phyloP scores from a whole-genome alignment of 176 grass and related monocot species.

The Aechmea fasciata region DNA sequence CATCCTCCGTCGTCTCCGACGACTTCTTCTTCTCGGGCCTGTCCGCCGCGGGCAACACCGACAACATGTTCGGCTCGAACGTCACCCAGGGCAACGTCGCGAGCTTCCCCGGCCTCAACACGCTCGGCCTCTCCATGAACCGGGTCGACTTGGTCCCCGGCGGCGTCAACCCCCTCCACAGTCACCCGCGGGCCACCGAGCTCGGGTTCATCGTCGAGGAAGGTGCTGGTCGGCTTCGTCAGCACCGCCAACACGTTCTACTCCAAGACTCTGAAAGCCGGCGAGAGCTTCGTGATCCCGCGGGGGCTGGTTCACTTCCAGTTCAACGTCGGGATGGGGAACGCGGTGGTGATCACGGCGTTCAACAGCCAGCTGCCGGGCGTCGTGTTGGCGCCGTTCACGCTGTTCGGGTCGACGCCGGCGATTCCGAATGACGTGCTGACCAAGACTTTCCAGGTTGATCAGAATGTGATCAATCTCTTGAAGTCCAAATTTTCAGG shows the following conservation, averaged over 20 bases:
- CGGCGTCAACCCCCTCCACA: constrained; percentile 17
- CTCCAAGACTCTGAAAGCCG: background rate
- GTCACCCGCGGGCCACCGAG: constrained; percentile 8
- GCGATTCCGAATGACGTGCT: constrained; percentile 6
- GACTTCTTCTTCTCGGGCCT: too few relatives aligned
- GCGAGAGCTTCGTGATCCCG: constrained; percentile 6
- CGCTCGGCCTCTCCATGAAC: constrained; percentile 21
- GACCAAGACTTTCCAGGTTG: constrained; percentile 11
- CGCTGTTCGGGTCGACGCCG: constrained; percentile 8
- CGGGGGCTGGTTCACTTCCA: constrained; percentile 18
- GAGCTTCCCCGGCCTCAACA: constrained; percentile 21
- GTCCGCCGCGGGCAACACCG: too few relatives aligned
- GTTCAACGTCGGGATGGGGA: constrained; percentile 7
- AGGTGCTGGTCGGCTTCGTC: constrained; percentile 10
- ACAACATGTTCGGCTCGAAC: background rate
- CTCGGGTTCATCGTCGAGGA: background rate
- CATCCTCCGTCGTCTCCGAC: too few relatives aligned
- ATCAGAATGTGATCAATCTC: background rate
- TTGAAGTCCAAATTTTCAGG: constrained; percentile 13
- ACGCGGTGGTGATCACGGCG: background rate
- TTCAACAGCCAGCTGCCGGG: constrained; percentile 17
- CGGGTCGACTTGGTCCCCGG: constrained; percentile 14
- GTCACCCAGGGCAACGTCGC: constrained; percentile 1
- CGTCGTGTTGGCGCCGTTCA: background rate
- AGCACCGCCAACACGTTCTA: constrained; percentile 6